These are phyloP conservation scores for Aristolochia fimbriata DNA, from an alignment of 164 flowering plant species.

Conservation along the genomic window DNA sequence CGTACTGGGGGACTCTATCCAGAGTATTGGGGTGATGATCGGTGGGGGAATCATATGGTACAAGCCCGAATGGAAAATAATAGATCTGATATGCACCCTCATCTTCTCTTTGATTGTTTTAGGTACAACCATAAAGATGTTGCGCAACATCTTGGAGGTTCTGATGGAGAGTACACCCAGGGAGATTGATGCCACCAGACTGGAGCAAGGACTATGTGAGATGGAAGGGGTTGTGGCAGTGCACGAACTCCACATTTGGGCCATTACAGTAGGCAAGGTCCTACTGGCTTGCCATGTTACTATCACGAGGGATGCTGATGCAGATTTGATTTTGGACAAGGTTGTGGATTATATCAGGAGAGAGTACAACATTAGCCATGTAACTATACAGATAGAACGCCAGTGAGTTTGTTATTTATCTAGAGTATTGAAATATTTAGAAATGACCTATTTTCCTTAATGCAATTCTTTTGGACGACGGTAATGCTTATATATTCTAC, in stretches of 20 bases:
- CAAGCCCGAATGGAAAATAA: slow-evolving; percentile 71
- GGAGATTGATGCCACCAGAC: slow-evolving; percentile 75
- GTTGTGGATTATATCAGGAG: slow-evolving; percentile 58
- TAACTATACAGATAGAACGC: slow-evolving; percentile 85
- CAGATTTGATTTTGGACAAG: slow-evolving; percentile 62
- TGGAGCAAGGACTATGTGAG: slow-evolving; percentile 72
- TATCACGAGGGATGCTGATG: slow-evolving; percentile 59
- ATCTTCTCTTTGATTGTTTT: slow-evolving; percentile 65
- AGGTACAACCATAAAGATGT: slow-evolving; percentile 64
- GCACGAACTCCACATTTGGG: slow-evolving; percentile 90
- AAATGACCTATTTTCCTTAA: too few species aligned
- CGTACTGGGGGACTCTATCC: slow-evolving; percentile 81
- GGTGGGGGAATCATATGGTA: slow-evolving; percentile 82
- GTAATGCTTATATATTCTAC: too few species aligned
- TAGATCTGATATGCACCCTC: slow-evolving; percentile 77
- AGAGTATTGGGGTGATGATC: slow-evolving; percentile 83
- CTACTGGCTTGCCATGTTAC: slow-evolving; percentile 79
- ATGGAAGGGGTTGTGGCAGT: slow-evolving; percentile 78
- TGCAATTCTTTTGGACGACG: too few species aligned
- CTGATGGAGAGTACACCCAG: slow-evolving; percentile 93
- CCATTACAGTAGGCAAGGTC: slow-evolving; percentile 81
- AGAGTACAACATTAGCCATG: slow-evolving; percentile 79
- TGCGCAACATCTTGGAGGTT: slow-evolving; percentile 66
- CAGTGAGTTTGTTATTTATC: background rate
- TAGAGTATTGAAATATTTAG: too few species aligned